phyloP scores from a whole-genome alignment of 106 monocot genomes.

The Xerophyta viscosa region DNA sequence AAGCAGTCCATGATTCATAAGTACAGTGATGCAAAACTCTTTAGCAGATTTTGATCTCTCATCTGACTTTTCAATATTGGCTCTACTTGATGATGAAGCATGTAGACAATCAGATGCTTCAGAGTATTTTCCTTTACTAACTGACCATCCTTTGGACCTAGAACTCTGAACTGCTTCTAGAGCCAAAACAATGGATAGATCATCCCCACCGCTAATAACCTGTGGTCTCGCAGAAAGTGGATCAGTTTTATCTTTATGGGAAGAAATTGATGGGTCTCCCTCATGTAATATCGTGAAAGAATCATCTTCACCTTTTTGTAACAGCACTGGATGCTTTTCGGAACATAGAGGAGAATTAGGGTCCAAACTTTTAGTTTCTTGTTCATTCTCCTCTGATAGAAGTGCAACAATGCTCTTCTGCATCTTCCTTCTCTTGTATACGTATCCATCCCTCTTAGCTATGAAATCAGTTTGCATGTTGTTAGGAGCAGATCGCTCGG shows the following conservation, averaged over 20 bases:
- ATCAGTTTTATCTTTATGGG: not conserved
- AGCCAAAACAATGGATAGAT: not conserved
- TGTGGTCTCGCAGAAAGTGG: not conserved
- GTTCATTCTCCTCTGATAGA: conserved; percentile 4
- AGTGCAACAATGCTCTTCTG: conserved; percentile 2
- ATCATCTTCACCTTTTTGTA: not conserved
- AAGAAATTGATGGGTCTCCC: not conserved
- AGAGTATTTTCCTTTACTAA: not conserved
- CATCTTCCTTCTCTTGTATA: conserved; percentile 17
- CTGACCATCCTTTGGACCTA: not conserved
- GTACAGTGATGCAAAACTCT: conserved; percentile 22
- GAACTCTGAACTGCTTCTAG: not conserved
- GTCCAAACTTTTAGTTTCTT: not conserved
- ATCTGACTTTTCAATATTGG: not conserved
- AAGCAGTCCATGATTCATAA: conserved; percentile 17
- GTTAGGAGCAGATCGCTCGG: not conserved
- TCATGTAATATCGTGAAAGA: not conserved
- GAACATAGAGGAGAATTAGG: not conserved
- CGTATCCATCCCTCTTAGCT: not conserved
- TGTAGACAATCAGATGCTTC: conserved; percentile 3
- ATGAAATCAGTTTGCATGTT: not conserved
- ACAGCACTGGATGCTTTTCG: not conserved
- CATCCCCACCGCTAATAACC: not conserved
- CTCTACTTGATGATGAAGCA: conserved; percentile 15
- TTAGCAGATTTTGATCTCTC: conserved; percentile 1